Conservation (phyloP, 306 rosid genomes). For the Corylus heterophylla region DNA sequence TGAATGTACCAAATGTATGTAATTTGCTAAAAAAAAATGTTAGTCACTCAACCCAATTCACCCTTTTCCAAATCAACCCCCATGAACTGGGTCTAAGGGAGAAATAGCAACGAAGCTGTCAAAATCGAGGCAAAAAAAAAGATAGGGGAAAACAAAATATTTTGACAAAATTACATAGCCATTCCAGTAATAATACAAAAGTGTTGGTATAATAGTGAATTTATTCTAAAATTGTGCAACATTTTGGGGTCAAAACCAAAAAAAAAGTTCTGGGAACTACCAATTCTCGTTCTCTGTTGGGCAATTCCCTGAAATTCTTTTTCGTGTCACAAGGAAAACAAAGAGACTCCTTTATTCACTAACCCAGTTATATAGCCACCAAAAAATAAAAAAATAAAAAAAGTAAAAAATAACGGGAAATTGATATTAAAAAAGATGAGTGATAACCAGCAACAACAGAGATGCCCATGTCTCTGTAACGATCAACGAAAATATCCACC, state of each 20-base stretch:
- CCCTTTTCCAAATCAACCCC: background rate
- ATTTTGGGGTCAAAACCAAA: background rate
- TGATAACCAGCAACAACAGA: constrained; percentile 90
- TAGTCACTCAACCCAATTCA: background rate
- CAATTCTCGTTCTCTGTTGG: background rate
- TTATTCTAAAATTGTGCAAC: background rate
- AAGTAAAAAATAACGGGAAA: background rate
- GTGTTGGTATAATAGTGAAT: background rate
- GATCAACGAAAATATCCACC: constrained; percentile 97
- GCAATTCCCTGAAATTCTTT: background rate
- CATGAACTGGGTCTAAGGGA: too few species aligned
- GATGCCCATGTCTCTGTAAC: constrained; percentile 95
- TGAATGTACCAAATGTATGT: background rate
- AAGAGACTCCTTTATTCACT: background rate
- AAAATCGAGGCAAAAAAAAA: background rate
- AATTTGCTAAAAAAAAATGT: background rate
- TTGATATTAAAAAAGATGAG: background rate
- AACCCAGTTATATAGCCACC: background rate
- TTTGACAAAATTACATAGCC: background rate
- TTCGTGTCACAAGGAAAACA: background rate
- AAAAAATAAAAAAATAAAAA: background rate
- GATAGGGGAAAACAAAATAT: background rate
- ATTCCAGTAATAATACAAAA: background rate
- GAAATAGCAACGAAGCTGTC: background rate
- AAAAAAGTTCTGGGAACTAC: background rate